A percentile compares a stretch with the other conserved stretches of the same genome.
Evolutionary conservation across 768 basidiomycete genomes (phyloP).

Genomic region (Suillus americanus): DNA sequence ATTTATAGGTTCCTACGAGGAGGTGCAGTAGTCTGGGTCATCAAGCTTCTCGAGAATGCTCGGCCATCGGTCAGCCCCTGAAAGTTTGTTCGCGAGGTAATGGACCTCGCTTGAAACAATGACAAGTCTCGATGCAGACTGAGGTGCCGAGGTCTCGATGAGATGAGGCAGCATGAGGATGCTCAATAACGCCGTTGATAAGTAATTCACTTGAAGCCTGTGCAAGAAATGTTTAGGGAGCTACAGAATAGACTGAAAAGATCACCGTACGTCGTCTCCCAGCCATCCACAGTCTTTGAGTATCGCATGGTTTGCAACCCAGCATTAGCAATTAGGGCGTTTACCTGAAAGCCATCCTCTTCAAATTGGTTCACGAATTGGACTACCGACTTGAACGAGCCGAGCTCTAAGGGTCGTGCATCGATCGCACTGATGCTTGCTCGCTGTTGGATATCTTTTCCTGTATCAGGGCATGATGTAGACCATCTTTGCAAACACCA

Average conservation of each 20-base stretch:
- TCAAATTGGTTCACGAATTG: conserved; percentile 32
- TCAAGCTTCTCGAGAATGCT: conserved; percentile 28
- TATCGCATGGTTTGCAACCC: conserved; percentile 20
- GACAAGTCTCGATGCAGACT: conserved; percentile 27
- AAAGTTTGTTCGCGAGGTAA: conserved; percentile 12
- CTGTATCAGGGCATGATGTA: neutral
- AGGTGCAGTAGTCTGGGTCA: conserved; percentile 21
- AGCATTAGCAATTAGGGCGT: conserved; percentile 33
- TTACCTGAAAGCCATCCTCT: conserved; percentile 20
- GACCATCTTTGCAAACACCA: neutral
- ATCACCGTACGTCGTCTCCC: conserved; percentile 42
- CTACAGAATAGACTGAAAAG: neutral
- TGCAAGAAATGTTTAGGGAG: neutral
- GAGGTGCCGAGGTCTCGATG: conserved; percentile 19
- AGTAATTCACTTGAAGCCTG: conserved; percentile 36
- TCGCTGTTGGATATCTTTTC: conserved; percentile 19
- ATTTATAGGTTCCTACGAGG: conserved; percentile 14
- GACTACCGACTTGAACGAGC: conserved; percentile 29
- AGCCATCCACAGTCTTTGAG: conserved; percentile 40
- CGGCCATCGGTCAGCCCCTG: conserved; percentile 6
- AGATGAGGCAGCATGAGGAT: conserved; percentile 36
- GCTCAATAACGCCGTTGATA: conserved; percentile 32
- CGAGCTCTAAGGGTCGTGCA: conserved; percentile 34
- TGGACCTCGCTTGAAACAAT: conserved; percentile 34
- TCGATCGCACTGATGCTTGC: conserved; percentile 18